These are phyloP conservation scores for Dryas alaskensis DNA, from an alignment of 306 rosid genomes.

Conservation along the genomic window DNA sequence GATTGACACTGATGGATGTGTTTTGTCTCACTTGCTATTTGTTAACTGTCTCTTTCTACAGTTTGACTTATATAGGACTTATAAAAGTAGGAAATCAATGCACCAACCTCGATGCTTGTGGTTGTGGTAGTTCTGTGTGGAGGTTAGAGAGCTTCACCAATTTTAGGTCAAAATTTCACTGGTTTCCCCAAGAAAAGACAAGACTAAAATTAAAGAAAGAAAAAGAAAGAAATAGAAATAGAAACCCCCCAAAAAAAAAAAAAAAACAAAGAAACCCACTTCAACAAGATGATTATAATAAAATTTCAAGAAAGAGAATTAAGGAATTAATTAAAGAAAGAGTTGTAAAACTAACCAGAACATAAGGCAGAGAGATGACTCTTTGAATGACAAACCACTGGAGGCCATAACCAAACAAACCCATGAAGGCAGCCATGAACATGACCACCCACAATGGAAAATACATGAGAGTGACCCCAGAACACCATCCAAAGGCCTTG, in stretches of 20 bases:
- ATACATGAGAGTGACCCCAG: constrained; percentile 48
- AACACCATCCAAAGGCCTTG: constrained; percentile 70
- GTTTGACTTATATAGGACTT: neutral
- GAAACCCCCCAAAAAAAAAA: no score
- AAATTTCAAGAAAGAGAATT: neutral
- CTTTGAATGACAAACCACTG: constrained; percentile 61
- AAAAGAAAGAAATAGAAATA: neutral
- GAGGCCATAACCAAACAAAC: constrained; percentile 57
- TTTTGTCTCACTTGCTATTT: neutral
- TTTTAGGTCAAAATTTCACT: neutral
- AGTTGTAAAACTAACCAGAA: constrained; percentile 35
- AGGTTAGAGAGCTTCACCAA: constrained; percentile 20
- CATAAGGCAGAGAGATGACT: constrained; percentile 51
- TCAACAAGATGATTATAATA: neutral
- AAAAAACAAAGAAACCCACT: neutral
- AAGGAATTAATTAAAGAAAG: neutral
- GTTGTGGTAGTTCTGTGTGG: constrained; percentile 22
- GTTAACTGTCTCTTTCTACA: neutral
- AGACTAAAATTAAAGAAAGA: neutral
- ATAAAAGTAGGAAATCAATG: neutral
- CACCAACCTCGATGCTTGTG: neutral
- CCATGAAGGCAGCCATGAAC: constrained; percentile 48
- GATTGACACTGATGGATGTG: neutral
- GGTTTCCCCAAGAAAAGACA: neutral
- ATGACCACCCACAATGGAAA: constrained; percentile 58